phyloP scores from a whole-genome alignment of 345 rosid genomes.

The Eucalyptus caleyi region DNA sequence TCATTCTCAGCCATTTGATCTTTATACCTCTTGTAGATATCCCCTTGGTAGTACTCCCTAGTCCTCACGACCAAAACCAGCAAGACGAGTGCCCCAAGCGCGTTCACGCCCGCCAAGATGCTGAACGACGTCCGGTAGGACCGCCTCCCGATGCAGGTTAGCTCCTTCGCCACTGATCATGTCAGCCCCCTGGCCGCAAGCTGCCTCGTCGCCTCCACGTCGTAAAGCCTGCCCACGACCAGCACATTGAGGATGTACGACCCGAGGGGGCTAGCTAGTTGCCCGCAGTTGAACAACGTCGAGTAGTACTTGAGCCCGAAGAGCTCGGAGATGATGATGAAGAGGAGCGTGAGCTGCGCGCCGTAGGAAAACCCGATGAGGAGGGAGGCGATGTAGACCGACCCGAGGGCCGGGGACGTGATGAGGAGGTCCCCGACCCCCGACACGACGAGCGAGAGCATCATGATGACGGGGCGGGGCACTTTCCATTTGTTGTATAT shows the following conservation, averaged over 20 bases:
- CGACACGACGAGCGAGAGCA: background rate
- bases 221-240: slow-evolving; percentile 3
- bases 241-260: background rate
- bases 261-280: slow-evolving; percentile 6
- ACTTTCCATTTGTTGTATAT: background rate
- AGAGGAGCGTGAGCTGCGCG: background rate
- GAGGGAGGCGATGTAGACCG: background rate
- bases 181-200: background rate
- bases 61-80: slow-evolving; percentile 3
- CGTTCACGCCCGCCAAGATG: background rate
- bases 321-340: slow-evolving; percentile 2
- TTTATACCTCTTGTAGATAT: slow-evolving; percentile 6
- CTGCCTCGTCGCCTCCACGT: slow-evolving; percentile 3
- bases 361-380: slow-evolving; percentile 3
- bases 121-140: background rate
- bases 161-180: background rate
- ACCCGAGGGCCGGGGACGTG: background rate
- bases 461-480: background rate
- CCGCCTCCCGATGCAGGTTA: background rate
- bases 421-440: background rate
- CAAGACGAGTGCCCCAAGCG: background rate
- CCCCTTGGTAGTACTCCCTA: background rate
- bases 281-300: slow-evolving; percentile 1
- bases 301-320: slow-evolving; percentile 10
- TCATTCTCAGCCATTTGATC: background rate